Base-by-base conservation (phyloP, 2,329 filamentous ascomycete species). In the Colletotrichum eleusines region DNA sequence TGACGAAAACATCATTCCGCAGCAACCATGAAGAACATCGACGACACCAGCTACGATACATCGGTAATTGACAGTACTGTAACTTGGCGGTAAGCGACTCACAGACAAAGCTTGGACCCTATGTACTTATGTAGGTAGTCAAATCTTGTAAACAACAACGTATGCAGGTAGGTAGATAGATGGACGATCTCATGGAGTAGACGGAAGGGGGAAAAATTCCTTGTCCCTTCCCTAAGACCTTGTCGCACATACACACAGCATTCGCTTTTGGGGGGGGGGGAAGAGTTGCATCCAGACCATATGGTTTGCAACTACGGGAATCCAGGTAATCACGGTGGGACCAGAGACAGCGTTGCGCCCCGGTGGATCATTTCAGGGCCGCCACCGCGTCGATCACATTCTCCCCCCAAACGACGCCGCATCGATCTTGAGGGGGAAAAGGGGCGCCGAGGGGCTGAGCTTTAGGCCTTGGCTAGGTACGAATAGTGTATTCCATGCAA, bases 321-420 rank as follows among this genome's bases (percentile, higher is more conserved):
- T n/a, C 20, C 42, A 35, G 59, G 20, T 11, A n/a, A n/a, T 44
- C 18, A n/a, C 42, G 8, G 11, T n/a, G 42, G 42, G n/a, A 44
- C 20, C 18, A 44, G 20, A n/a, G 42, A 58, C 60, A 55, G 53
- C 54, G 66, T 66, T 40, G 14, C 55, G 54, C 62, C 35, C 66
- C 18, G 44, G 55, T 54, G 66, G 31, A 66, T 53, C 40, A 69
- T 54, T 60, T 60, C 61, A 69, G 66, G 63, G 40, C 55, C 48
- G 40, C 55, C 48, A 46, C 51, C 7, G 46, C 54, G 67, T 54
- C 67, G 63, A 70, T 70, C 67, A 55, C 67, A 69, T 66, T 69
- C 40, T 61, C 67, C 38, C 38, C 33, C 59, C 31, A 55, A 66
- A 44, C 53, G 66, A 46, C 46, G 62, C 62, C 62, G 53, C 62